Evolutionary conservation across 1,139 yeast genomes (phyloP).

Genomic region (Meyerozyma guilliermondii): DNA sequence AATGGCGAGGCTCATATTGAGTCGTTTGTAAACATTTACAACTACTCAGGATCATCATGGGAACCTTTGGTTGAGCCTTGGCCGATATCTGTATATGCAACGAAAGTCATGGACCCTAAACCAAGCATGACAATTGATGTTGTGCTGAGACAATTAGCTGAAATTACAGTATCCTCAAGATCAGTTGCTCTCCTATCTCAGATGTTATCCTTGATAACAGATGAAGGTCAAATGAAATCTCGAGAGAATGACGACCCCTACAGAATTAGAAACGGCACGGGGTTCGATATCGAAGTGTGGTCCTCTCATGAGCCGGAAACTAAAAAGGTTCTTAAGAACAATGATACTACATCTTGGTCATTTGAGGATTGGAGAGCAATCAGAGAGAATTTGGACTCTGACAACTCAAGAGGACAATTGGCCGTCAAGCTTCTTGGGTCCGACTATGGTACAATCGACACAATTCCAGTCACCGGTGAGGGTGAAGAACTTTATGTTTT

Average conservation of each 20-base stretch:
- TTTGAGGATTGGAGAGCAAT: slow-evolving; percentile 91
- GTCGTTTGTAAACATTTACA: slow-evolving; percentile 74
- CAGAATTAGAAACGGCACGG: slow-evolving; percentile 77
- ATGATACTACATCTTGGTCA: slow-evolving; percentile 70
- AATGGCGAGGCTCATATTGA: slow-evolving; percentile 68
- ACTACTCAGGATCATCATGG: slow-evolving; percentile 92
- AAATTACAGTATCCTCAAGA: slow-evolving; percentile 75
- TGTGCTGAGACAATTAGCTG: slow-evolving; percentile 70
- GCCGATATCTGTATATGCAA: slow-evolving; percentile 72
- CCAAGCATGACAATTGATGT: slow-evolving; percentile 54
- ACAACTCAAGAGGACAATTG: slow-evolving; percentile 53
- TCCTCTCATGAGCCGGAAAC: slow-evolving; percentile 34
- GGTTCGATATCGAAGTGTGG: slow-evolving; percentile 77
- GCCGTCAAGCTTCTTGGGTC: slow-evolving; percentile 58
- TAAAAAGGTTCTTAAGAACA: slow-evolving; percentile 35
- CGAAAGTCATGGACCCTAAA: slow-evolving; percentile 42
- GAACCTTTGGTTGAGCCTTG: slow-evolving; percentile 91
- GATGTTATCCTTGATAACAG: slow-evolving; percentile 53
- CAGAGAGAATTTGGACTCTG: slow-evolving; percentile 73
- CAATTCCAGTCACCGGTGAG: slow-evolving; percentile 69
- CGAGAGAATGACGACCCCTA: slow-evolving; percentile 86
- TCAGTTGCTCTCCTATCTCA: slow-evolving; percentile 75
- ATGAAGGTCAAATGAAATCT: slow-evolving; percentile 49
- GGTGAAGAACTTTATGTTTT: slow-evolving; percentile 77
- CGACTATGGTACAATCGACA: slow-evolving; percentile 46